Conservation (phyloP, 352 stramenopile genomes). For the Globisporangium cystogenes region DNA sequence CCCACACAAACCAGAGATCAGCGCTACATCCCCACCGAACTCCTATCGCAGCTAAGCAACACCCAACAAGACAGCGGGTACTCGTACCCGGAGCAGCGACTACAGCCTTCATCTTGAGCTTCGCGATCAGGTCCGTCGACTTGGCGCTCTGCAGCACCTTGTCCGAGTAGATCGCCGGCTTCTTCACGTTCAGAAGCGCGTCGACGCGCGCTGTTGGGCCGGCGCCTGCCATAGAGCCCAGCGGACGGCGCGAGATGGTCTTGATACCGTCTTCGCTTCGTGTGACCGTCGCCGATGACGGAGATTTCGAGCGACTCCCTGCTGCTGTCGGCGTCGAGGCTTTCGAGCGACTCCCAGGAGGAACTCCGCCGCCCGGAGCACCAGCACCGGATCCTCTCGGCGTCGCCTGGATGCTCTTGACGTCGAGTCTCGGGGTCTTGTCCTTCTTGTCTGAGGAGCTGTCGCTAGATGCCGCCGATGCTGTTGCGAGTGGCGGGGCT, state of each 20-base stretch:
- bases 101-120: conserved; percentile 43
- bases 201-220: conserved; percentile 14
- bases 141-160: conserved; percentile 45
- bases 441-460: neutral
- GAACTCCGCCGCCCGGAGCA: neutral
- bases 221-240: conserved; percentile 9
- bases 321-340: conserved; percentile 6
- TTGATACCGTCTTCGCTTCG: conserved; percentile 49
- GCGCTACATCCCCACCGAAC: neutral
- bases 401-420: conserved; percentile 6
- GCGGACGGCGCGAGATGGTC: conserved; percentile 35
- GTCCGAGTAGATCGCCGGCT: conserved; percentile 48
- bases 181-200: conserved; percentile 46
- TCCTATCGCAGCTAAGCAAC: neutral
- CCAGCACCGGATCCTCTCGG: neutral
- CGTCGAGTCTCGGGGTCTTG: conserved; percentile 3
- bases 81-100: conserved; percentile 31
- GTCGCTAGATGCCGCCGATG: neutral
- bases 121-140: conserved; percentile 34
- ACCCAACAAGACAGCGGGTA: neutral
- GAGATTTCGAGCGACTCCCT: conserved; percentile 1
- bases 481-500: neutral
- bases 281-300: neutral
- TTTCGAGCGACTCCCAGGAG: neutral
- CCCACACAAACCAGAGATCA: neutral